Conservation (phyloP, 1,284 basidiomycete species). For the Rhodofomes roseus region DNA sequence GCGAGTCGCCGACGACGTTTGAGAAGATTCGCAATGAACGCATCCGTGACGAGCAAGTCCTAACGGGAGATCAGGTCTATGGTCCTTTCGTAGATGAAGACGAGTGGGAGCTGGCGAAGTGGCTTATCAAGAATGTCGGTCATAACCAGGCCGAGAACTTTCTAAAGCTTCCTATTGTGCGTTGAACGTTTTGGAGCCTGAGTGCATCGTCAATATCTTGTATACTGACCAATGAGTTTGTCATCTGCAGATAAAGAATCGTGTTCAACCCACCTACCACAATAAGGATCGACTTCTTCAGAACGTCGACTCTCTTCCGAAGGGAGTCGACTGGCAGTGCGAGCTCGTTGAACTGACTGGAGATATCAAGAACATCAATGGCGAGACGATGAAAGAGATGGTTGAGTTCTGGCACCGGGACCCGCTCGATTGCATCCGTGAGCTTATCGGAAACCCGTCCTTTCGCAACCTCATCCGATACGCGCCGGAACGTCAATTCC, state of each 20-base stretch:
- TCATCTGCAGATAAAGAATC: constrained; percentile 15
- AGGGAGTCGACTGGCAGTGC: constrained; percentile 13
- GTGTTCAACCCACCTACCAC: constrained; percentile 11
- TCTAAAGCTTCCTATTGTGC: constrained; percentile 18
- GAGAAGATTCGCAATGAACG: neutral
- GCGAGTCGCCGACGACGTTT: neutral
- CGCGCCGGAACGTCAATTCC: constrained; percentile 18
- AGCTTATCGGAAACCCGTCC: constrained; percentile 27
- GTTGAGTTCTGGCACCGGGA: constrained; percentile 29
- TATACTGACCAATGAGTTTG: too few species aligned
- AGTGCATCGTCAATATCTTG: neutral
- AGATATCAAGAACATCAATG: constrained; percentile 13
- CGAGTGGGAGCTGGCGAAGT: constrained; percentile 23
- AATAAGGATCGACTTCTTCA: constrained; percentile 16
- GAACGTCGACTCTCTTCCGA: constrained; percentile 19
- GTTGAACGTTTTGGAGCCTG: neutral
- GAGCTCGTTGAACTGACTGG: constrained; percentile 17
- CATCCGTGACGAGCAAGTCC: neutral
- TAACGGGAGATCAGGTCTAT: neutral
- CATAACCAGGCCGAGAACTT: constrained; percentile 20
- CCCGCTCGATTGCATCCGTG: constrained; percentile 25
- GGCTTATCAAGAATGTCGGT: constrained; percentile 17
- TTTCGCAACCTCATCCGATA: constrained; percentile 24
- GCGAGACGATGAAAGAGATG: constrained; percentile 10
- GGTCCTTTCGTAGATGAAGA: neutral